Evolutionary conservation across 345 rosid species (phyloP), one percentile per base, ranked within the genome.

Genomic region (Eucalyptus victrix): DNA sequence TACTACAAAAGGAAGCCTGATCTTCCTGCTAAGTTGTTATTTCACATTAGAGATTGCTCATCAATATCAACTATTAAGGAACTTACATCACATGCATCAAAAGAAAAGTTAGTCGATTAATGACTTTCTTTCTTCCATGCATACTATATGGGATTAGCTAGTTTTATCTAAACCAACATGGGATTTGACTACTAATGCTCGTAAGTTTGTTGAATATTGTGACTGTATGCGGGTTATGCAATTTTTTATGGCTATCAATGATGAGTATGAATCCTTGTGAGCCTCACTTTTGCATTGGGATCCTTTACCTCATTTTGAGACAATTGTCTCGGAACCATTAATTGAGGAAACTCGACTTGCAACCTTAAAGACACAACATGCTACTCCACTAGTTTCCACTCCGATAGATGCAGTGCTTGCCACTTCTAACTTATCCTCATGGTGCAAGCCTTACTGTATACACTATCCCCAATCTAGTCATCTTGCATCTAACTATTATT

Each of bases 391-490:
- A 26, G 16, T 3, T 0, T 60, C 49, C 28, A 53, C 16, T 15
- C 26, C 5, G 6, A 37, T 3, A 24, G 28, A 54, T 40, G 42
- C 6, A 30, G 5, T 32, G n/a, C 67, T 87, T 12, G 67, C 72
- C 37, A n/a, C n/a, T 56, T 44, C 6, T 54, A 3, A 1, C n/a
- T 60, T 15, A 6, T 60, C 34, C 32, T 60, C 32, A 60, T 60
- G 69, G 32, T 3, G 17, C 32, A 60, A 60, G 17, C 17, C 32
- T 50, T 50, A 50, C 1, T 50, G 1, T 50, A 50, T 6, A 0
- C 53, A 6, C 8, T 50, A 0, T 60, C 16, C 1, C 4, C 0
- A 2, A 60, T 7, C n/a, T 13, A 7, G 1, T 2, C 69, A 60
- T 60, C 4, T 0, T 3, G 1, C 32, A 60, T 28, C 17, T n/a